phyloP scores from a whole-genome alignment of 441 rosid genomes.

The Syzygium malaccense region DNA sequence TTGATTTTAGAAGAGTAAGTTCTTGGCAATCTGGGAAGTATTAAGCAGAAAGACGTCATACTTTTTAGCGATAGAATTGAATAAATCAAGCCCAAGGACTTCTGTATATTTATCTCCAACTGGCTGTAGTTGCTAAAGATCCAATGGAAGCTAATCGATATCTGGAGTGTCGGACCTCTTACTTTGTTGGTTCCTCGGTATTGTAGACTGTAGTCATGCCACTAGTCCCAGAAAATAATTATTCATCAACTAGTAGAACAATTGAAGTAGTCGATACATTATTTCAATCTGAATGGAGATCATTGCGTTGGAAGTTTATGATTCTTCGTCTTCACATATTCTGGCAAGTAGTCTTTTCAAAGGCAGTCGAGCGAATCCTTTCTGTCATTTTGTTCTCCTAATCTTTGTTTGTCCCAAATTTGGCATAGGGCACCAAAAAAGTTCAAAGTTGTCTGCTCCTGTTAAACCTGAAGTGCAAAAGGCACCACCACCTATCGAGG shows the following conservation, averaged over 20 bases:
- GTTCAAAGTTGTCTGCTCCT: background rate
- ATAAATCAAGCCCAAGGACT: background rate
- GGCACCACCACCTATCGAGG: constrained; percentile 5
- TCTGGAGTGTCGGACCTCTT: background rate
- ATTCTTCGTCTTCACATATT: background rate
- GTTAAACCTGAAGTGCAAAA: constrained; percentile 4
- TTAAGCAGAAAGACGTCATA: background rate
- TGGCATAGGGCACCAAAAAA: background rate
- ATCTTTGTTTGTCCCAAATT: background rate
- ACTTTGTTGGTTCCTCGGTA: background rate
- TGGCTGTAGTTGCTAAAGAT: background rate
- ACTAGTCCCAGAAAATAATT: background rate
- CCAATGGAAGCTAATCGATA: background rate
- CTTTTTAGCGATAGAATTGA: background rate
- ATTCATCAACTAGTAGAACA: background rate
- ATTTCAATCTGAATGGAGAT: background rate
- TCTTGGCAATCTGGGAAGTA: background rate
- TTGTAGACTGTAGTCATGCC: background rate
- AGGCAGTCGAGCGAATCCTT: background rate
- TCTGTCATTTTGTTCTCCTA: background rate
- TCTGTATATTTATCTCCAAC: background rate
- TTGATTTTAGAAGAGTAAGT: background rate
- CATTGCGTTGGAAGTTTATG: background rate
- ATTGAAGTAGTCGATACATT: background rate
- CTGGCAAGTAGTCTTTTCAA: background rate